Conservation (phyloP, 2,329 filamentous ascomycete genomes). For the Mollisia scopiformis region DNA sequence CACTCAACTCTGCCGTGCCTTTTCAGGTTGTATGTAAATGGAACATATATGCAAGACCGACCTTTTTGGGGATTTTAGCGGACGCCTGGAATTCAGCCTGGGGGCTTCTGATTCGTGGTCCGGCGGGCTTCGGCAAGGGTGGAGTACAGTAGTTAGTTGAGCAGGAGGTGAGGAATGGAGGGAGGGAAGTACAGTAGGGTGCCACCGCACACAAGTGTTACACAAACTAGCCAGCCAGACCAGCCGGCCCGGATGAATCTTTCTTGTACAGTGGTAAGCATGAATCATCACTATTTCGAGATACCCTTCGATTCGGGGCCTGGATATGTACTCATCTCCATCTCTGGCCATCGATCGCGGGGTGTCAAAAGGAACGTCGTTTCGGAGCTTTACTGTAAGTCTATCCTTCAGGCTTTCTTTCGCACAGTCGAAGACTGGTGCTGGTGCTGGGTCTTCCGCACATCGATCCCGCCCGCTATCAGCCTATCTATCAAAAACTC, state of each 20-base stretch:
- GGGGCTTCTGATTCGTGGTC: neutral
- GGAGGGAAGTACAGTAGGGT: neutral
- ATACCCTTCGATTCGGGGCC: too few relatives aligned
- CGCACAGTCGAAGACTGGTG: conserved; percentile 10
- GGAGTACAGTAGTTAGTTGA: neutral
- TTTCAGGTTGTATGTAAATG: too few relatives aligned
- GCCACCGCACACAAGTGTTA: neutral
- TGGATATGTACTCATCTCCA: too few relatives aligned
- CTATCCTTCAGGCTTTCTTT: neutral
- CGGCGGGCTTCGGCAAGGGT: neutral
- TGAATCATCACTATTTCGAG: too few relatives aligned
- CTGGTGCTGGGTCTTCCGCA: conserved; percentile 13
- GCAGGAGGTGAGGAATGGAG: neutral
- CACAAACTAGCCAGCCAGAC: neutral
- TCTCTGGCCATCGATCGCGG: too few relatives aligned
- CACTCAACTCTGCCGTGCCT: too few relatives aligned
- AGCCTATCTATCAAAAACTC: conserved; percentile 17
- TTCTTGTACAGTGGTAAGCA: neutral
- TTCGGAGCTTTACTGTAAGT: neutral
- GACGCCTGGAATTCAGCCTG: conserved; percentile 3
- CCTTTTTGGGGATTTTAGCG: conserved; percentile 20
- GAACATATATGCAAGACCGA: conserved; percentile 10
- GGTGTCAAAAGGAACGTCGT: neutral
- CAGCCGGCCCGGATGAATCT: too few relatives aligned
- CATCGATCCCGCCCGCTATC: conserved; percentile 11